A percentile compares a stretch with the other conserved stretches of the same genome.
Evolutionary conservation across 805 yeast species (phyloP).

Genomic region (Hanseniaspora singularis): DNA sequence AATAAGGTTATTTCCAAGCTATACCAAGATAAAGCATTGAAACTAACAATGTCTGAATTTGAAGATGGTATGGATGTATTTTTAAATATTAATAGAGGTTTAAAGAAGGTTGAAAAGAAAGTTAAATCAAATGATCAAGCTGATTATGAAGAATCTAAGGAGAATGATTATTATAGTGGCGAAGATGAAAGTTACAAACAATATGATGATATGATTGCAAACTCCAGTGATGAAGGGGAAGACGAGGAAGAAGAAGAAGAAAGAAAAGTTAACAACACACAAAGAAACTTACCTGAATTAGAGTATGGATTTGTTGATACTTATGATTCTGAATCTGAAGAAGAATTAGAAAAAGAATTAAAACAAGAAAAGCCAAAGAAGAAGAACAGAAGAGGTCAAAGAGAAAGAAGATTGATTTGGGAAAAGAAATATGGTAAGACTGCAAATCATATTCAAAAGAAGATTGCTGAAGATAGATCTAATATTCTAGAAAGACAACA

Average conservation of each 20-base stretch:
- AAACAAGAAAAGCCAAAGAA: conserved; percentile 35
- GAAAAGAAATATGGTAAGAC: conserved; percentile 71
- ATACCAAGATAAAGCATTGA: conserved; percentile 35
- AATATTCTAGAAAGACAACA: conserved; percentile 48
- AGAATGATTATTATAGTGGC: conserved; percentile 19
- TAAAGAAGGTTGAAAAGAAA: conserved; percentile 19
- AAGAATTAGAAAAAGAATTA: conserved; percentile 35
- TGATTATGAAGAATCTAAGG: conserved; percentile 19
- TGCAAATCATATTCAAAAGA: conserved; percentile 74
- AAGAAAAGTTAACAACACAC: conserved; percentile 34
- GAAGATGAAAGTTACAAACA: conserved; percentile 25
- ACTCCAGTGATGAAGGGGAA: conserved; percentile 34
- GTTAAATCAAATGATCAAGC: conserved; percentile 1
- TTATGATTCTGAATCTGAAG: conserved; percentile 57
- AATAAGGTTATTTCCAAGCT: conserved; percentile 29
- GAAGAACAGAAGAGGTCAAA: conserved; percentile 89
- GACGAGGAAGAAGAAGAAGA: conserved; percentile 27
- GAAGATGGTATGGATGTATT: conserved; percentile 32
- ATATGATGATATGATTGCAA: conserved; percentile 32
- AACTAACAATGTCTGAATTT: conserved; percentile 35
- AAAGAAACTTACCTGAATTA: conserved; percentile 48
- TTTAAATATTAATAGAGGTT: conserved; percentile 26
- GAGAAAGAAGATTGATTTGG: conserved; percentile 96
- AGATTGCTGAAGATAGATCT: conserved; percentile 40
- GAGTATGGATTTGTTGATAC: conserved; percentile 41